phyloP scores from a whole-genome alignment of 1,284 basidiomycete genomes.

The Pascua sp. region DNA sequence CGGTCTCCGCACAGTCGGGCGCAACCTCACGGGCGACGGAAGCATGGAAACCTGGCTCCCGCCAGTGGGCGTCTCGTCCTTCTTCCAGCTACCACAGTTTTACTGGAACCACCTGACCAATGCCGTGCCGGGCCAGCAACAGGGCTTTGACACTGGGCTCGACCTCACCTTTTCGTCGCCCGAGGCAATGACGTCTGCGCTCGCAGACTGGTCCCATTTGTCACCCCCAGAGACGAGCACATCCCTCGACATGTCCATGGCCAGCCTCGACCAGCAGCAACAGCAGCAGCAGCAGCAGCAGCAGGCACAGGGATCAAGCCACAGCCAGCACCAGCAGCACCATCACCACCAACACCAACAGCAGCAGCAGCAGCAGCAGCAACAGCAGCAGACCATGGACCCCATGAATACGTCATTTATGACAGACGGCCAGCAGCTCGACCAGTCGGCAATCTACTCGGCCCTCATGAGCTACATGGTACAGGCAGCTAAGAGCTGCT shows the following conservation, averaged over 20 bases:
- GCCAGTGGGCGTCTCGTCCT: slow-evolving; percentile 7
- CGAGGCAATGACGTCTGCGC: background rate
- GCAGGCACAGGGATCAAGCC: background rate
- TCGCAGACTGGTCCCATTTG: too few species aligned
- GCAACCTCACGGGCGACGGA: slow-evolving; percentile 12
- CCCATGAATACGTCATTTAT: background rate
- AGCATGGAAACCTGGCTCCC: slow-evolving; percentile 1
- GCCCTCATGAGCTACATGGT: slow-evolving; percentile 30
- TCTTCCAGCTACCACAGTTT: slow-evolving; percentile 37
- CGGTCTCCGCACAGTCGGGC: slow-evolving; percentile 17
- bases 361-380: background rate
- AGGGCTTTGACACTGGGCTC: background rate
- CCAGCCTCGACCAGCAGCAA: background rate
- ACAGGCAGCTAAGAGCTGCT: slow-evolving; percentile 20
- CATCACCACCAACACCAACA: background rate
- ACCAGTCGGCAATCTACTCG: slow-evolving; percentile 24
- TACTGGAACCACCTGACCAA: slow-evolving; percentile 33
- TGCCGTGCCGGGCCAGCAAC: background rate
- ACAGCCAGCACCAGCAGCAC: background rate
- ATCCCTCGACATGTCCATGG: background rate
- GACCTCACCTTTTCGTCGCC: background rate
- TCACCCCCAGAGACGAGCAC: too few species aligned
- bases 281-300: background rate
- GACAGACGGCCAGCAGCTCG: background rate
- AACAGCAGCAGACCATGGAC: background rate